These are phyloP conservation scores for Strobilomyces dryophilus DNA, from an alignment of 768 basidiomycete species.

Conservation along the genomic window DNA sequence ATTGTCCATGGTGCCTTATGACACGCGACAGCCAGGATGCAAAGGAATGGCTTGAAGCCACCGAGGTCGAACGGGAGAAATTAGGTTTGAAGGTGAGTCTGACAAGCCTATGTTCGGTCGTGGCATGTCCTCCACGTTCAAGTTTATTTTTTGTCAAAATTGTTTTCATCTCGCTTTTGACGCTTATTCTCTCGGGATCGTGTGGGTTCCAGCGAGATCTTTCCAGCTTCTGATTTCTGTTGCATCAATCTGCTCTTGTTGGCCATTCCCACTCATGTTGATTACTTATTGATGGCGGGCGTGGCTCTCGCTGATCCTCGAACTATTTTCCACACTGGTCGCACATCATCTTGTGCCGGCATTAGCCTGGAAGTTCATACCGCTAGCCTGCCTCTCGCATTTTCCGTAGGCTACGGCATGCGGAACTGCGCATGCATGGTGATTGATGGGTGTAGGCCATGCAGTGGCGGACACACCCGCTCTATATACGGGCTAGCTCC, in stretches of 20 bases:
- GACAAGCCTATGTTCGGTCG: slow-evolving; percentile 5
- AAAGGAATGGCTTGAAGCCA: slow-evolving; percentile 30
- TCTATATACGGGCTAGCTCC: slow-evolving; percentile 14
- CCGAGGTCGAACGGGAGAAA: slow-evolving; percentile 29
- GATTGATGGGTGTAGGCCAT: slow-evolving; percentile 28
- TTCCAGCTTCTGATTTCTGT: slow-evolving; percentile 1
- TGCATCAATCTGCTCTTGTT: slow-evolving; percentile 6
- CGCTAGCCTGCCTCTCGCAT: slow-evolving; percentile 14
- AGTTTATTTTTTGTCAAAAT: slow-evolving; percentile 1
- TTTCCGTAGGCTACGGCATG: slow-evolving; percentile 26
- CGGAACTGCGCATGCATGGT: slow-evolving; percentile 23
- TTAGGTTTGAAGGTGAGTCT: slow-evolving; percentile 26
- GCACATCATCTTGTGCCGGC: slow-evolving; percentile 10
- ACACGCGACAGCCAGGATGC: slow-evolving; percentile 29
- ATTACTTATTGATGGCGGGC: slow-evolving; percentile 15
- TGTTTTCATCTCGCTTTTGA: slow-evolving; percentile 12
- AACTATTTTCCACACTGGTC: slow-evolving; percentile 1
- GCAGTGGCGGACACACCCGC: slow-evolving; percentile 18
- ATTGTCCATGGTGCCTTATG: slow-evolving; percentile 19
- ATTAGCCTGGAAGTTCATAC: slow-evolving; percentile 13
- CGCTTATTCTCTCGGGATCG: slow-evolving; percentile 7
- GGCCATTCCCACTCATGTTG: slow-evolving; percentile 5
- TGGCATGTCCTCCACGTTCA: not conserved
- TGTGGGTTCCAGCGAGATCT: slow-evolving; percentile 9
- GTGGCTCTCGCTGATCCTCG: slow-evolving; percentile 6